Percentiles rank a stretch among this genome's conserved stretches.
Evolutionary conservation across 768 basidiomycete species (phyloP).

Genomic region (Lentinula sp.): DNA sequence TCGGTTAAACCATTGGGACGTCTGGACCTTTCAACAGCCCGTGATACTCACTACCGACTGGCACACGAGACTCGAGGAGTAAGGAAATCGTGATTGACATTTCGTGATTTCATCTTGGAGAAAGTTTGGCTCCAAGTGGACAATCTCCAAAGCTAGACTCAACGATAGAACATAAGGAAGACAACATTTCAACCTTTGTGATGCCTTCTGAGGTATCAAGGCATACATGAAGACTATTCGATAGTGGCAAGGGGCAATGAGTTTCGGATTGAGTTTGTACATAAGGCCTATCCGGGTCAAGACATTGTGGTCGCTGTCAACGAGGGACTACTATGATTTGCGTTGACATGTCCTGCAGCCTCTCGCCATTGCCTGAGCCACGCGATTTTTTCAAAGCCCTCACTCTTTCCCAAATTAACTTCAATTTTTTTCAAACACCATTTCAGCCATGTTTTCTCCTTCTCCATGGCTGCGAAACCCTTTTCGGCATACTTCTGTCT

Average conservation of each 20-base stretch:
- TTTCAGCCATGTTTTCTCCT: constrained; percentile 5
- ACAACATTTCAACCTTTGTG: too few species aligned
- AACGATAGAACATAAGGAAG: too few species aligned
- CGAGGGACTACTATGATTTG: not conserved
- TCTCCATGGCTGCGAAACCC: not conserved
- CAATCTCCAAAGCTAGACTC: too few species aligned
- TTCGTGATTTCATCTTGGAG: too few species aligned
- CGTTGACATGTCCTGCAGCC: not conserved
- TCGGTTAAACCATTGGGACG: too few species aligned
- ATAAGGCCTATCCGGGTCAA: not conserved
- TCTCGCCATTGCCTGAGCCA: constrained; percentile 4
- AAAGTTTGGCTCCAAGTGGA: too few species aligned
- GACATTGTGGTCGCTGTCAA: not conserved
- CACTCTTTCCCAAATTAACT: not conserved
- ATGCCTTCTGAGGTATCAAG: not conserved
- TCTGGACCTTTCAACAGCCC: too few species aligned
- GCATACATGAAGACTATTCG: too few species aligned
- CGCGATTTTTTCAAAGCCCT: not conserved
- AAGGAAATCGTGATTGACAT: too few species aligned
- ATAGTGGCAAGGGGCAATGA: not conserved
- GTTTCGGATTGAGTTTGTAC: not conserved
- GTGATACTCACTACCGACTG: too few species aligned
- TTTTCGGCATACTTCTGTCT: not conserved
- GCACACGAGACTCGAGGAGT: too few species aligned
- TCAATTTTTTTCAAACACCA: constrained; percentile 3